Conservation (phyloP, 2,329 filamentous ascomycete species). For the Apiospora saccharicola region DNA sequence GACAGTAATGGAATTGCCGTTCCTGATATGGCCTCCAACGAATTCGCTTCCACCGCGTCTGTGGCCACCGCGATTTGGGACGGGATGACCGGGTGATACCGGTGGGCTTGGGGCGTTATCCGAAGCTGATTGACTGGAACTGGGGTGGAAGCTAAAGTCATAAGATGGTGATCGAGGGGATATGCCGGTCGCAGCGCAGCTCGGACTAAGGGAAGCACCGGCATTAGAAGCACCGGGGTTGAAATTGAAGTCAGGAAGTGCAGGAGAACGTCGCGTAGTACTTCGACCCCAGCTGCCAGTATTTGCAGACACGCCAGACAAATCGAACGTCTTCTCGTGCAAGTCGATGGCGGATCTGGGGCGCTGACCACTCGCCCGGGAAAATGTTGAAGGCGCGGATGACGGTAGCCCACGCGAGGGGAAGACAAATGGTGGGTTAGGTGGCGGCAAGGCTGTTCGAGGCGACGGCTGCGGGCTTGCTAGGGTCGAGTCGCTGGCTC, state of each 20-base stretch:
- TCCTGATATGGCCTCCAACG: constrained; percentile 74
- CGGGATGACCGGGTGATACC: constrained; percentile 59
- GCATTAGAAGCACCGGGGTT: constrained; percentile 53
- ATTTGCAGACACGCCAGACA: constrained; percentile 30
- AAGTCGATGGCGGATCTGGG: constrained; percentile 61
- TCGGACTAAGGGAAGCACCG: constrained; percentile 32
- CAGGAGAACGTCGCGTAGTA: constrained; percentile 38
- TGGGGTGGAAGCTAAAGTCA: constrained; percentile 36
- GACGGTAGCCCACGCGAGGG: constrained; percentile 58
- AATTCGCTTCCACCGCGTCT: constrained; percentile 86
- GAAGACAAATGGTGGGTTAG: constrained; percentile 72
- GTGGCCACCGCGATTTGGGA: constrained; percentile 74
- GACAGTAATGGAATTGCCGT: constrained; percentile 64
- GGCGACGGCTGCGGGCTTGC: constrained; percentile 45
- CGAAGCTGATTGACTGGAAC: constrained; percentile 37
- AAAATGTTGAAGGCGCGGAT: constrained; percentile 55
- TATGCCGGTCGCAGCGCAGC: constrained; percentile 25
- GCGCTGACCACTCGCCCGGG: constrained; percentile 57
- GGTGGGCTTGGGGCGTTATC: constrained; percentile 60
- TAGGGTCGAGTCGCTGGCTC: constrained; percentile 34
- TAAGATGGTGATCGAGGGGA: constrained; percentile 41
- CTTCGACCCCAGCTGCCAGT: constrained; percentile 23
- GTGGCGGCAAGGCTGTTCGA: constrained; percentile 52
- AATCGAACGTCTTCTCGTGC: constrained; percentile 29
- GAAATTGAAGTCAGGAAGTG: constrained; percentile 63